phyloP scores from a whole-genome alignment of 1,284 basidiomycete genomes.

The Athelia sp. region DNA sequence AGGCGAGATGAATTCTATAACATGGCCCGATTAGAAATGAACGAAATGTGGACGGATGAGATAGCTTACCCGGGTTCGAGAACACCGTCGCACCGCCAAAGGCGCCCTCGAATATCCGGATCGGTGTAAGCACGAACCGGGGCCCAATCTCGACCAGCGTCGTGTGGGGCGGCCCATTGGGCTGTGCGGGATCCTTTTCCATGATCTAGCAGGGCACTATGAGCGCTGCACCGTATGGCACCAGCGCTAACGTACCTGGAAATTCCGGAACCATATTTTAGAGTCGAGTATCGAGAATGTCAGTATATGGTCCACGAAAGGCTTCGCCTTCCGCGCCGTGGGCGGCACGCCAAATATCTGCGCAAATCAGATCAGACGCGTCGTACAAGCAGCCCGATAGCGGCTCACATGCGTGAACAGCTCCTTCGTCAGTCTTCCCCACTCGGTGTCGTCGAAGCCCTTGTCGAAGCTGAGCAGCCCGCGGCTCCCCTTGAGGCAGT shows the following conservation, averaged over 20 bases:
- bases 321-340: constrained; percentile 86
- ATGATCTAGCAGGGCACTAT: constrained; percentile 47
- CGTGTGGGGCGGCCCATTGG: constrained; percentile 71
- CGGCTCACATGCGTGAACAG: constrained; percentile 88
- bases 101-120: constrained; percentile 97
- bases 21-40: constrained; percentile 2
- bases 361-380: neutral
- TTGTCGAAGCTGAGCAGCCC: constrained; percentile 93
- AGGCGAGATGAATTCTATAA: constrained; percentile 87
- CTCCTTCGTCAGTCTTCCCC: constrained; percentile 90
- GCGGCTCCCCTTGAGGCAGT: constrained; percentile 94
- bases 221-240: neutral
- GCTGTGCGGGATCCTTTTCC: constrained; percentile 75
- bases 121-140: constrained; percentile 95
- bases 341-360: constrained; percentile 96
- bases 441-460: constrained; percentile 85
- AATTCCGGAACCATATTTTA: constrained; percentile 99
- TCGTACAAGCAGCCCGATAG: constrained; percentile 10
- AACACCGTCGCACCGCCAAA: constrained; percentile 95
- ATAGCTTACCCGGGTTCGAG: constrained; percentile 81
- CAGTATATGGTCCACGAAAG: constrained; percentile 97
- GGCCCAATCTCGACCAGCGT: constrained; percentile 94
- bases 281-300: constrained; percentile 94
- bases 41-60: constrained; percentile 2
- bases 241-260: constrained; percentile 59